Evolutionary conservation across 1,284 basidiomycete species (phyloP).

Genomic region (Paramarasmius palmivorus): DNA sequence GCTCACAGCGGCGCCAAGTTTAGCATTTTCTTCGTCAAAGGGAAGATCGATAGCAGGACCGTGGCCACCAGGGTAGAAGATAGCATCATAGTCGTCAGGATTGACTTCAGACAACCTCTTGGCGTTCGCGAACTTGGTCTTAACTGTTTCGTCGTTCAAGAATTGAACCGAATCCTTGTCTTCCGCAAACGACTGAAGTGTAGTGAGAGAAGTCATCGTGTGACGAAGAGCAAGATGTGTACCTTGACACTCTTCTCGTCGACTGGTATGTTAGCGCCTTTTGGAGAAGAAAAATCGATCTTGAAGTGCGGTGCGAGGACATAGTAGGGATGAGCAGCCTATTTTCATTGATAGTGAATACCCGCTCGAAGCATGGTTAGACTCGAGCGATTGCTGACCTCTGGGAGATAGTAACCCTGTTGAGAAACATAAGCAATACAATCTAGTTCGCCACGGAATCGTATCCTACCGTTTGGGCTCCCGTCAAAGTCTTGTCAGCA

Average conservation of each 20-base stretch:
- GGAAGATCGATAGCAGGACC: conserved; percentile 74
- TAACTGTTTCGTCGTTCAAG: conserved; percentile 58
- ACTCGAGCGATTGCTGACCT: no score
- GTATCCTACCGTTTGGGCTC: conserved; percentile 50
- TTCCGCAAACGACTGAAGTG: conserved; percentile 50
- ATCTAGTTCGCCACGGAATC: neutral
- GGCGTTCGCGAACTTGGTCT: conserved; percentile 58
- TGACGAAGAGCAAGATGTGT: conserved; percentile 4
- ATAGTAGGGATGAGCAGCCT: conserved; percentile 84
- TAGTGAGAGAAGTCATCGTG: no score
- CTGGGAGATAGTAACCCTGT: conserved; percentile 71
- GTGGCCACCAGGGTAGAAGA: conserved; percentile 81
- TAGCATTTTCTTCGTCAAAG: conserved; percentile 54
- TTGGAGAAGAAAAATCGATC: conserved; percentile 74
- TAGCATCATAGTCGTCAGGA: conserved; percentile 62
- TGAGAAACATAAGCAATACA: conserved; percentile 6
- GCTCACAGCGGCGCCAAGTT: conserved; percentile 57
- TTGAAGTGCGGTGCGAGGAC: conserved; percentile 54
- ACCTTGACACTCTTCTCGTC: conserved; percentile 63
- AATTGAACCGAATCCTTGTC: conserved; percentile 66
- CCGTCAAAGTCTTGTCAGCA: conserved; percentile 60
- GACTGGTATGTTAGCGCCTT: conserved; percentile 72
- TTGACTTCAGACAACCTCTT: conserved; percentile 65
- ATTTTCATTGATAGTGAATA: no score
- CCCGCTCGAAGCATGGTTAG: no score